These are phyloP conservation scores for Clonostachys byssicola DNA, from an alignment of 2,329 filamentous ascomycete genomes.

Conservation along the genomic window DNA sequence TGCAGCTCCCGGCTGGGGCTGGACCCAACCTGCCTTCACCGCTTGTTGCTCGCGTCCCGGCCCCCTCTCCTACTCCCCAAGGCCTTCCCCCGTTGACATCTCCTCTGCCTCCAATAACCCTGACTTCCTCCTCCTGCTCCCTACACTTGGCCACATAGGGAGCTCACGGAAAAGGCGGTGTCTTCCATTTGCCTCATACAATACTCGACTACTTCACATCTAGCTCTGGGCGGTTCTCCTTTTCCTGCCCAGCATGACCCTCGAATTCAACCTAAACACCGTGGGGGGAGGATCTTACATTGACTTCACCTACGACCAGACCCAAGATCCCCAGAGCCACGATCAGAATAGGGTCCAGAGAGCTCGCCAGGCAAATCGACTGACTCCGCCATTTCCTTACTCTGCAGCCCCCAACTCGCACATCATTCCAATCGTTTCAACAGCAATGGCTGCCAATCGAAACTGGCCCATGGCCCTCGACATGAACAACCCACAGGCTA, in stretches of 20 bases:
- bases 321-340: slow-evolving; percentile 13
- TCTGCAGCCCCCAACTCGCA: not conserved
- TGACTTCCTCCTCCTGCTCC: slow-evolving; percentile 4
- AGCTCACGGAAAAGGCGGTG: slow-evolving; percentile 34
- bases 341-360: not conserved
- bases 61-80: slow-evolving; percentile 1
- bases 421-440: slow-evolving; percentile 17
- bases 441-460: slow-evolving; percentile 11
- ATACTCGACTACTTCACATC: slow-evolving; percentile 23
- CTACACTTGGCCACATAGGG: slow-evolving; percentile 20
- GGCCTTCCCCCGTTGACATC: not conserved
- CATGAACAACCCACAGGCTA: slow-evolving; percentile 23
- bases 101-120: slow-evolving; percentile 1
- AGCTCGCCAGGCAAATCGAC: not conserved
- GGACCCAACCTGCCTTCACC: slow-evolving; percentile 8
- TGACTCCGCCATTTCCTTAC: not conserved
- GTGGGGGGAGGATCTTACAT: slow-evolving; percentile 54
- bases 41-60: slow-evolving; percentile 1
- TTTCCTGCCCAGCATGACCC: slow-evolving; percentile 42
- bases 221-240: slow-evolving; percentile 18
- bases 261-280: slow-evolving; percentile 51
- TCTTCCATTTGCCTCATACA: slow-evolving; percentile 29
- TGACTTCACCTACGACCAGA: slow-evolving; percentile 57
- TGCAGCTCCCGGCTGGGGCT: slow-evolving; percentile 23
- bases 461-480: slow-evolving; percentile 3